Evolutionary conservation across 2,329 filamentous ascomycete genomes (phyloP).

Genomic region (Beauveria asiatica): DNA sequence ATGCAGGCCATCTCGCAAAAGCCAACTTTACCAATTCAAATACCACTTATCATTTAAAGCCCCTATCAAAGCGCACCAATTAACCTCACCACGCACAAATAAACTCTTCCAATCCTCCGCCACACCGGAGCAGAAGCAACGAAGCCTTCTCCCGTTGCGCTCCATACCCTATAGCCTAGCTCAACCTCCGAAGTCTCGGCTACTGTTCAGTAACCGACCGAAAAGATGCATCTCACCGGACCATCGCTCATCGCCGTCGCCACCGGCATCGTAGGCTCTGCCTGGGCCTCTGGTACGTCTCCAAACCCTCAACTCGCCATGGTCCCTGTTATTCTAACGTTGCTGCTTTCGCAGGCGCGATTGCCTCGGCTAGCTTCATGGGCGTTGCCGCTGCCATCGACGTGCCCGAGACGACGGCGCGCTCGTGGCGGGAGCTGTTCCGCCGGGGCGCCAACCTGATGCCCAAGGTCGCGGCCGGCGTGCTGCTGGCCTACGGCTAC

Average conservation of each 20-base stretch:
- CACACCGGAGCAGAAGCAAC: neutral
- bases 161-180: slow-evolving; percentile 2
- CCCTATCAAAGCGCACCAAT: neutral
- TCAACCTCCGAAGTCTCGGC: neutral
- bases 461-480: slow-evolving; percentile 26
- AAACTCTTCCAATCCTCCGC: neutral
- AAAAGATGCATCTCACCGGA: slow-evolving; percentile 15
- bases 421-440: slow-evolving; percentile 30
- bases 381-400: slow-evolving; percentile 24
- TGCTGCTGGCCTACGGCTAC: slow-evolving; percentile 27
- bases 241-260: slow-evolving; percentile 27
- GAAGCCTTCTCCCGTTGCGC: neutral
- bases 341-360: slow-evolving; percentile 22
- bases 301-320: neutral
- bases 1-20: neutral
- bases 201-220: neutral
- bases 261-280: slow-evolving; percentile 30
- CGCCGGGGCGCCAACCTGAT: slow-evolving; percentile 27
- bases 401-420: slow-evolving; percentile 22
- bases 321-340: neutral
- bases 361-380: slow-evolving; percentile 27
- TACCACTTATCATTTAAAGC: neutral
- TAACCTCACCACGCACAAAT: neutral
- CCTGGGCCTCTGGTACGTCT: slow-evolving; percentile 28
- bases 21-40: neutral